A percentile compares a stretch with the other conserved stretches of the same genome.
phyloP scores from a whole-genome alignment of 352 stramenopile species.

The Thalassiosira allenii region DNA sequence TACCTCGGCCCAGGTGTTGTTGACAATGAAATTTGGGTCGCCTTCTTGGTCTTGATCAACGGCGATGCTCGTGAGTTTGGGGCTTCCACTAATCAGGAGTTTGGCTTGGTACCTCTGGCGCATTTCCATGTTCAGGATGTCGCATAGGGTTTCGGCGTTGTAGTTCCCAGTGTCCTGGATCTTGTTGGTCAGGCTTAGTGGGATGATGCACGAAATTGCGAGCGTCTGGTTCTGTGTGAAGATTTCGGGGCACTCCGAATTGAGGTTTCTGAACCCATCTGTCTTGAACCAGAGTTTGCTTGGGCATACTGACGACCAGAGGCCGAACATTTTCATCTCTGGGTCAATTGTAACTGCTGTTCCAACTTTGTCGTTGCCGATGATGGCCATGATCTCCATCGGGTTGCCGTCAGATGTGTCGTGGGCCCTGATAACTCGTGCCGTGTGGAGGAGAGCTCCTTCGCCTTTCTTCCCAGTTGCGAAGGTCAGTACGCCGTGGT shows the following conservation, averaged over 20 bases:
- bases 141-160: neutral
- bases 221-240: too few relatives aligned
- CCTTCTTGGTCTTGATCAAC: neutral
- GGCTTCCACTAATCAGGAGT: neutral
- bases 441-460: neutral
- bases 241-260: too few relatives aligned
- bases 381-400: neutral
- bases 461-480: neutral
- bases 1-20: neutral
- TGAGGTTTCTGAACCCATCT: too few relatives aligned
- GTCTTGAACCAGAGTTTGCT: too few relatives aligned
- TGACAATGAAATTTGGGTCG: neutral
- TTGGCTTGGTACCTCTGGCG: neutral
- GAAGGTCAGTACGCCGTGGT: conserved; percentile 4
- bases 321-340: neutral
- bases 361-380: neutral
- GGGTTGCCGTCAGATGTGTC: neutral
- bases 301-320: too few relatives aligned
- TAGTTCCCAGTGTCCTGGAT: neutral
- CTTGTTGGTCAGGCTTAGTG: too few relatives aligned
- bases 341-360: neutral
- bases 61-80: too few relatives aligned
- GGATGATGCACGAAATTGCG: too few relatives aligned
- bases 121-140: neutral
- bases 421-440: neutral